Evolutionary conservation across 1,139 yeast genomes (phyloP).

Genomic region (Geotrichum reessii): DNA sequence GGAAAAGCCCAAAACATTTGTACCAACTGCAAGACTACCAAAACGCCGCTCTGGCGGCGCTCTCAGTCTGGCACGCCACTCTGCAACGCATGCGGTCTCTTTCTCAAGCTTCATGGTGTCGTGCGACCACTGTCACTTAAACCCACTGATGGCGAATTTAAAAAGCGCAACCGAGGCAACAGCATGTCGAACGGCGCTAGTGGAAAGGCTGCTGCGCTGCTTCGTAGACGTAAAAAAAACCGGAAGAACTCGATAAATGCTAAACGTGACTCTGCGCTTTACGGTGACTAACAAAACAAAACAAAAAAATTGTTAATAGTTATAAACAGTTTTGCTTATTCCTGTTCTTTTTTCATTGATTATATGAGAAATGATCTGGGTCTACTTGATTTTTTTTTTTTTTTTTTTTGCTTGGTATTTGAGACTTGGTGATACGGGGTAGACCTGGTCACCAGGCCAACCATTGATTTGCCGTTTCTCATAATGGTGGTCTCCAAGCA

Average conservation of each 20-base stretch:
- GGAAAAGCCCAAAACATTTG: constrained; percentile 36
- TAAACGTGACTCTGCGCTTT: background rate
- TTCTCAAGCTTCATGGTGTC: constrained; percentile 81
- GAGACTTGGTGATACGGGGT: too few species aligned
- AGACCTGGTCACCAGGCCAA: too few species aligned
- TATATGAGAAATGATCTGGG: too few species aligned
- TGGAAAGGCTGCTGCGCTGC: background rate
- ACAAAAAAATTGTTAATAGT: too few species aligned
- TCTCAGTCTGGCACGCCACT: constrained; percentile 85
- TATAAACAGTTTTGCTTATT: too few species aligned
- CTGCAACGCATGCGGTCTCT: constrained; percentile 90
- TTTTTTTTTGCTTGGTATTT: too few species aligned
- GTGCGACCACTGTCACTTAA: constrained; percentile 82
- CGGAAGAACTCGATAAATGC: background rate
- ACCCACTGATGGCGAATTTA: constrained; percentile 86
- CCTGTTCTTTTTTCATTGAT: too few species aligned
- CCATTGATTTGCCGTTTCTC: too few species aligned
- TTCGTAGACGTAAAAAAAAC: background rate
- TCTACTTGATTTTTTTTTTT: too few species aligned
- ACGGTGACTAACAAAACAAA: background rate
- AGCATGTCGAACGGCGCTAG: background rate
- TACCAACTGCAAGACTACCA: constrained; percentile 81
- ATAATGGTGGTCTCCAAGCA: too few species aligned
- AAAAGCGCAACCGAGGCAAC: constrained; percentile 48
- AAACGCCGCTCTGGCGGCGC: constrained; percentile 90